Evolutionary conservation across 106 monocot species (phyloP), one percentile per base, ranked within the genome.

Genomic region (Acorus calamus): DNA sequence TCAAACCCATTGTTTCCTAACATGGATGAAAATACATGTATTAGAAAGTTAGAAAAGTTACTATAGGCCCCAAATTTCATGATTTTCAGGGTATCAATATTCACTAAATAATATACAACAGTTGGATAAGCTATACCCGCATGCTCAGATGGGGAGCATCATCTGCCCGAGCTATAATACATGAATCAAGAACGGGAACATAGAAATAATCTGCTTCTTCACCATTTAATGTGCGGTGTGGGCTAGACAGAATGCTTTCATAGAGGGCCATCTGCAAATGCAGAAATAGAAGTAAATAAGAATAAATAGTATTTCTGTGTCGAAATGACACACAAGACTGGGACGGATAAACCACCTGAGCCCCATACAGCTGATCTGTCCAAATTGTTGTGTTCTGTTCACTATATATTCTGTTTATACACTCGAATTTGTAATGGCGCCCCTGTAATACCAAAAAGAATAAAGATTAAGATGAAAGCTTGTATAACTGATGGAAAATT

Each of bases 151-250:
- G 88, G 10, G 88, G 96, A 12, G 96, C 73, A 74, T 92, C 91
- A 56, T 79, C 76, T 53, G 91, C 91, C 68, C 91, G 82, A 41
- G 83, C 79, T 59, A 98, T 85, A 12, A 98, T 53, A 70, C 96
- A 98, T 42, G 91, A 79, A 83, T 98, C 91, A 75, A 91, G 80
- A 65, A 83, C 87, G 4, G 91, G 96, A 59, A 98, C 85, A 77
- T 83, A 98, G 57, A 98, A 98, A 71, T 76, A 98, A 62, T 98
- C 91, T 52, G 91, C 96, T 70, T 98, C 91, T 47, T 91, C 91
- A 56, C 78, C 96, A 85, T 98, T 98, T 62, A 98, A 52, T 13
- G 96, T 98, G 52, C 96, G 63, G 69, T 98, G 52, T 69, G 96
- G 74, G 74, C 91, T 91, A 63, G 96, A 82, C 8, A 98, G 72